Base-by-base conservation (phyloP, 1,284 basidiomycete species). In the Vanrija sp. region DNA sequence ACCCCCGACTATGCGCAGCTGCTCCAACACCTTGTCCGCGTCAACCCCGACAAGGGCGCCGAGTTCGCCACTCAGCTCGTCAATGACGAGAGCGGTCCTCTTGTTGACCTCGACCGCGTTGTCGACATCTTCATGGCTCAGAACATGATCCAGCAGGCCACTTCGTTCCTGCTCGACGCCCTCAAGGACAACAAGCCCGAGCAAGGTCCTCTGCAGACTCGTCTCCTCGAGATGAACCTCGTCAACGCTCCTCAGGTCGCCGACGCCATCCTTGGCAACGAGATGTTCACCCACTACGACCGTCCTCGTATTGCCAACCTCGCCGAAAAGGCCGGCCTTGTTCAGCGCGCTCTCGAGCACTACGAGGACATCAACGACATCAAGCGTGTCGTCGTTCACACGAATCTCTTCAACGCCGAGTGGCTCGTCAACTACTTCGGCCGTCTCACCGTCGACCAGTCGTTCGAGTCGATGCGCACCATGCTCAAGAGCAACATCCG, bases 41-140 rank as follows among this genome's bases (percentile, higher is more conserved):
- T 89, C 62, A 97, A 92, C 78, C 91, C 96, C 4, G 96, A 98
- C 69, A 96, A 98, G 78, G 96, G 93, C 65, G 91, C 93, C 34
- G 96, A 98, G 78, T 98, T 99, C 71, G 96, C 96, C 25, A 84
- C 86, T n/a, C 90, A 92, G 75, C 83, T 99, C 19, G 89, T 89
- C 53, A 95, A 96, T 72, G 94, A 98, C 65, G 94, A 98, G 77
- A 79, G 78, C 46, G 96, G 96, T 6, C 88, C 96, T 34, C 79
- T 98, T 60, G 90, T 98, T 48, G 95, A 99, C 71, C 80, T 98
- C 59, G 95, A 98, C 78, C 82, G 92, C 54, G 92, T 95, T 51
- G 91, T 96, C 57, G 96, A 99, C 73, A 96, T 98, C 71, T 98
- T 98, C 82, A 96, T 97, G 92, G 88, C 88, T 3, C 95, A 98